Evolutionary conservation across 208 protist species (phyloP), one percentile per base, ranked within the genome.

Genomic region (Trypanosoma rangeli): DNA sequence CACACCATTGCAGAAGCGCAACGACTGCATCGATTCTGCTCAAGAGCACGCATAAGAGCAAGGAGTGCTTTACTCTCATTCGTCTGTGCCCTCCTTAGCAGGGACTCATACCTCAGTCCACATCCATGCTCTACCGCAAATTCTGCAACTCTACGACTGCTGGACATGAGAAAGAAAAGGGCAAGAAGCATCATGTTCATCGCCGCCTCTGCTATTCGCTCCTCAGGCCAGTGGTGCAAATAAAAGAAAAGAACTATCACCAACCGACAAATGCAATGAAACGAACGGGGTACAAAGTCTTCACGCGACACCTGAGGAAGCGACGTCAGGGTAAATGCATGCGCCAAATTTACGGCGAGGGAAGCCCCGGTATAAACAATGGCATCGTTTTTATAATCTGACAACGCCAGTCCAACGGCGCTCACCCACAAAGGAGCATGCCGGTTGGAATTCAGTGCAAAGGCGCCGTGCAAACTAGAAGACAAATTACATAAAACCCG

Each of bases 321-420:
- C 0, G 73, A 76, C 2, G 68, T 70, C 26, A 73, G 68, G 13
- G 86, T 73, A 57, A 89, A 80, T 46, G 72, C 69, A 44, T 84
- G 63, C 15, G 82, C 67, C 26, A 96, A 26, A 71, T 94, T 94
- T 5, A 85, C 44, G 1, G 88, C 79, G 0, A 96, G 74, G 39
- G 87, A 90, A 18, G 91, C 82, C 0, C 83, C 88, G 0, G 89
- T 85, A 71, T 94, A 94, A 8, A 87, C 78, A 54, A 94, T 82
- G 9, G 79, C 73, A 33, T 52, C 68, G 33, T 75, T 73, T 55
- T 68, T 68, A 46, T 66, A 53, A 53, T 93, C 89, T 61, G 87
- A 73, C 9, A 96, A 57, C 1, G 80, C 86, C 10, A 85, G 62
- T 0, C 88, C 92, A 28, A 90, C 81, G 5, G 72, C 56, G 20